Evolutionary conservation across 2,329 filamentous ascomycete genomes (phyloP).

Genomic region (Fusarium pseudoanthophilum): DNA sequence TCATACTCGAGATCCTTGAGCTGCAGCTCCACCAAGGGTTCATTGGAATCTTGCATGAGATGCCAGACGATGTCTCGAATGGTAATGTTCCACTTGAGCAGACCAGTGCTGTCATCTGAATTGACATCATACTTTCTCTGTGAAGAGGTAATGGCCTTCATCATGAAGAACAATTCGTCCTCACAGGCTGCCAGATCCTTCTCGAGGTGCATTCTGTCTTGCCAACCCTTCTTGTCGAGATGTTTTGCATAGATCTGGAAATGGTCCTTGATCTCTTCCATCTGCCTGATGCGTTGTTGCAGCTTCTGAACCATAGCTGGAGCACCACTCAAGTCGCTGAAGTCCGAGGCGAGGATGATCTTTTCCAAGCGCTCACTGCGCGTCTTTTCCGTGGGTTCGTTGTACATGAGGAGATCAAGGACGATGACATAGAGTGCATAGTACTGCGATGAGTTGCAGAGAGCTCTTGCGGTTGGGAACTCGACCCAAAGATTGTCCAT

Average conservation of each 20-base stretch:
- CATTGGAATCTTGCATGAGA: constrained; percentile 84
- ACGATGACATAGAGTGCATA: constrained; percentile 99
- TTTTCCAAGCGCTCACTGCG: constrained; percentile 94
- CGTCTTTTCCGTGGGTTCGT: constrained; percentile 96
- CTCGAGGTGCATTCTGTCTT: constrained; percentile 88
- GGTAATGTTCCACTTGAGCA: constrained; percentile 93
- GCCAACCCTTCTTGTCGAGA: constrained; percentile 89
- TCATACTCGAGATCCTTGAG: constrained; percentile 92
- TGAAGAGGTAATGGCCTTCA: constrained; percentile 98
- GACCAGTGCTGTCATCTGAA: constrained; percentile 74
- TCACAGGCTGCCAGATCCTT: constrained; percentile 89
- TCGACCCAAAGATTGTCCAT: constrained; percentile 98
- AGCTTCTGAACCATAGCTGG: constrained; percentile 92
- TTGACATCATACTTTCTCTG: constrained; percentile 83
- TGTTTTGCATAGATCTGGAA: constrained; percentile 93
- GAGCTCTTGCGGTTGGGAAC: constrained; percentile 91
- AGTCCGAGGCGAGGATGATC: constrained; percentile 98
- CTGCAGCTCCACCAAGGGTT: constrained; percentile 92
- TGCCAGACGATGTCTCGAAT: constrained; percentile 98
- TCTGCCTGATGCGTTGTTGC: constrained; percentile 90
- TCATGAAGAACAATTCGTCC: constrained; percentile 98
- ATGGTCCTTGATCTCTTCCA: constrained; percentile 95
- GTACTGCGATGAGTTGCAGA: constrained; percentile 97
- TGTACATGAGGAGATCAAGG: constrained; percentile 94
- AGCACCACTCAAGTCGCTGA: constrained; percentile 93